A percentile compares a stretch with the other conserved stretches of the same genome.
Evolutionary conservation across 2,329 filamentous ascomycete species (phyloP).

Genomic region (Alternaria novae-zelandiae): DNA sequence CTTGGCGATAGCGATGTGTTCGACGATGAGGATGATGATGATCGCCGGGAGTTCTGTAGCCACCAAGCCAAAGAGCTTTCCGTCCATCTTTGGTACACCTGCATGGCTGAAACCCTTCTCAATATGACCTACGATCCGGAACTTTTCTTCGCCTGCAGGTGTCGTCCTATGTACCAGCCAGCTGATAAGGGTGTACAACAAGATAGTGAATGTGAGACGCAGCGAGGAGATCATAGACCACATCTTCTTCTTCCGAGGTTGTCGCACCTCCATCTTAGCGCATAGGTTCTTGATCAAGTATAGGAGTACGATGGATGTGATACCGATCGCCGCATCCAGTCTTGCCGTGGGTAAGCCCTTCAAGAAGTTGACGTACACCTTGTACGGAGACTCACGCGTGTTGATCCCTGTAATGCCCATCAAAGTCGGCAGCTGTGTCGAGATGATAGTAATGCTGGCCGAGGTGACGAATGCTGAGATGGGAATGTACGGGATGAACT

Average conservation of each 20-base stretch:
- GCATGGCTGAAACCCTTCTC: constrained; percentile 85
- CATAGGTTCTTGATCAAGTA: constrained; percentile 67
- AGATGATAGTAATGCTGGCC: constrained; percentile 85
- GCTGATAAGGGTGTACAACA: constrained; percentile 88
- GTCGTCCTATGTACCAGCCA: constrained; percentile 70
- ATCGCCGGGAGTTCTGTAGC: constrained; percentile 76
- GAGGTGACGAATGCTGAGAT: constrained; percentile 98
- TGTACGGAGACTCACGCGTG: constrained; percentile 78
- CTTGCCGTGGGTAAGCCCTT: constrained; percentile 71
- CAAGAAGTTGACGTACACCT: constrained; percentile 81
- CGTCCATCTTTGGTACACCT: constrained; percentile 70
- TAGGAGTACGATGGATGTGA: constrained; percentile 79
- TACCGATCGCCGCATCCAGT: constrained; percentile 84
- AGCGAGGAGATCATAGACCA: constrained; percentile 90
- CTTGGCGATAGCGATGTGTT: constrained; percentile 95
- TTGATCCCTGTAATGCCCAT: constrained; percentile 78
- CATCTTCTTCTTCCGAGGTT: constrained; percentile 70
- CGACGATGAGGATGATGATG: constrained; percentile 88
- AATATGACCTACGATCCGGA: constrained; percentile 75
- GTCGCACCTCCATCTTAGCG: constrained; percentile 68
- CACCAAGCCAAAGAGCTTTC: constrained; percentile 70
- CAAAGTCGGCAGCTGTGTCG: constrained; percentile 79
- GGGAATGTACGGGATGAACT: constrained; percentile 87
- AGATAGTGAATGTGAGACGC: constrained; percentile 83
- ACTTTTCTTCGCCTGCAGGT: constrained; percentile 54